Percentiles rank a stretch among this genome's conserved stretches.
These are phyloP conservation scores for Pichia gijzeniarum DNA, from an alignment of 805 yeast species.

Conservation along the genomic window DNA sequence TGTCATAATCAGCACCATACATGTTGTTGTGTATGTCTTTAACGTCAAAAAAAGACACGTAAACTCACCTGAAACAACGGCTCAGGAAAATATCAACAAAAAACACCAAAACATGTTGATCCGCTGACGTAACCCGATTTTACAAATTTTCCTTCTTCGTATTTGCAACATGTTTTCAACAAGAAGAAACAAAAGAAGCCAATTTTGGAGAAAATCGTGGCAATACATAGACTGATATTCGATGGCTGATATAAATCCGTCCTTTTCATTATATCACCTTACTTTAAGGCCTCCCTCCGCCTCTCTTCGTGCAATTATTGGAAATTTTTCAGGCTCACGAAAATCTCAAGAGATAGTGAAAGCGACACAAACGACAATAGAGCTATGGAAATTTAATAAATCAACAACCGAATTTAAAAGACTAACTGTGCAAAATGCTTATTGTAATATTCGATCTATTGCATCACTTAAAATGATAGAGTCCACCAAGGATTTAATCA, in stretches of 20 bases:
- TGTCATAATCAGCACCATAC: constrained; percentile 20
- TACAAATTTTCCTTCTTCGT: no score
- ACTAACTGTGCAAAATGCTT: constrained; percentile 40
- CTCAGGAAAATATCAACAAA: no score
- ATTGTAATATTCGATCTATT: constrained; percentile 53
- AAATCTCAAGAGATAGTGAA: constrained; percentile 58
- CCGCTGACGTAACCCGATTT: no score
- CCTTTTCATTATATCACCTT: constrained; percentile 57
- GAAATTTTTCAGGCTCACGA: constrained; percentile 53
- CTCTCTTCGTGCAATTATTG: constrained; percentile 51
- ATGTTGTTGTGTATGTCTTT: no score
- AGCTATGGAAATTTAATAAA: constrained; percentile 46
- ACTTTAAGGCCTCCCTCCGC: constrained; percentile 61
- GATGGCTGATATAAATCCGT: constrained; percentile 25
- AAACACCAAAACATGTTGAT: no score
- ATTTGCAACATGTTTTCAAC: no score
- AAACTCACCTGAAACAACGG: neutral
- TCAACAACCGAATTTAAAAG: constrained; percentile 48
- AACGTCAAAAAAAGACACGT: neutral
- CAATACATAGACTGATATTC: no score
- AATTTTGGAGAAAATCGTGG: no score
- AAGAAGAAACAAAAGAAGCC: no score
- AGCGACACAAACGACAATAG: constrained; percentile 49
- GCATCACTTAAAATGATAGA: constrained; percentile 49
- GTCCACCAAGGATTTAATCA: constrained; percentile 47